Evolutionary conservation across 2,329 filamentous ascomycete genomes (phyloP), one percentile per base, ranked within the genome.

Genomic region (Simplicillium sp.): DNA sequence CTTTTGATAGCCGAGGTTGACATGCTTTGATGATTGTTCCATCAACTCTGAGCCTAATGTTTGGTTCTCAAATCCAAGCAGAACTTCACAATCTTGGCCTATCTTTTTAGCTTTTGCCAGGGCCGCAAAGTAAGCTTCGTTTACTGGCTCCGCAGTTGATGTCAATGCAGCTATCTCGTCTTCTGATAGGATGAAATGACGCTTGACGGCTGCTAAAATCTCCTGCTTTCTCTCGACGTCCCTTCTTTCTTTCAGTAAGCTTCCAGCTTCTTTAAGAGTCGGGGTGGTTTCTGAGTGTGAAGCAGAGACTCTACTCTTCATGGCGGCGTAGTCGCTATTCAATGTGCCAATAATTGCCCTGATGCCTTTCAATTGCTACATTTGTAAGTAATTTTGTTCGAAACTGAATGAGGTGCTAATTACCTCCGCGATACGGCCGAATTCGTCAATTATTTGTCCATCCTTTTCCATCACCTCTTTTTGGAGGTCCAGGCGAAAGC

Each of bases 381-480:
- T 39, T 34, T 63, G 46, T 64, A 58, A 54, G 48, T 45, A 36
- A 16, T 9, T 38, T 7, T 41, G 17, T 44, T 16, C 45, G 35
- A 20, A 34, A 18, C 13, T 33, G 11, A 37, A 41, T 20, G 29
- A 32, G n/a, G 16, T 36, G n/a, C 12, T 35, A 43, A 72, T 57
- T 61, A 90, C 86, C 73, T 94, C 86, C 25, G 89, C 87, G 48
- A 98, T 87, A 41, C 80, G 75, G 29, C 88, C 87, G 62, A 97
- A 97, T 56, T 95, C 87, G 40, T 77, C 71, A 44, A 97, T 79
- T 47, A 97, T 85, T 48, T 87, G 79, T 38, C 85, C 88, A 76
- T 97, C 96, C 62, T 84, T 88, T 48, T 90, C 79, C 42, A 97
- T 89, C 31, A 96, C 85, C 56, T 97, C 89, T 58, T 84, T 90